Evolutionary conservation across 2,329 filamentous ascomycete genomes (phyloP).

Genomic region (Septoria linicola): DNA sequence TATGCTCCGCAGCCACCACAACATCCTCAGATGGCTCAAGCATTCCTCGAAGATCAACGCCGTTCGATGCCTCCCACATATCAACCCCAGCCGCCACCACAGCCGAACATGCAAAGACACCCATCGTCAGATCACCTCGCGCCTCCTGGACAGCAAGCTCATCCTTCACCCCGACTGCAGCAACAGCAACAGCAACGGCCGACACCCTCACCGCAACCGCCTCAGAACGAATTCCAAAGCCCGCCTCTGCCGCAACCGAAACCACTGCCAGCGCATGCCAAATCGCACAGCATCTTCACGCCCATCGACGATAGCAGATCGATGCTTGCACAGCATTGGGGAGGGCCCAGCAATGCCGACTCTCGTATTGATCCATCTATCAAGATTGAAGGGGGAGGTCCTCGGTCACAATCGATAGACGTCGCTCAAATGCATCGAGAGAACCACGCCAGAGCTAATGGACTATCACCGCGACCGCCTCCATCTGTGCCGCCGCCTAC

Average conservation of each 20-base stretch:
- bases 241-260: constrained; percentile 62
- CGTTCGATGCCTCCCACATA: constrained; percentile 72
- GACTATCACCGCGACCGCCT: constrained; percentile 57
- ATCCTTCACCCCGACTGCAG: constrained; percentile 31
- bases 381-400: constrained; percentile 44
- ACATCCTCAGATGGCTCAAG: constrained; percentile 58
- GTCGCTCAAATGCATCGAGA: constrained; percentile 56
- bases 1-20: constrained; percentile 33
- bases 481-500: constrained; percentile 33
- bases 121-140: constrained; percentile 31
- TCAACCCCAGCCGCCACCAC: constrained; percentile 55
- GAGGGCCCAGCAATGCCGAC: constrained; percentile 53
- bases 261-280: constrained; percentile 57
- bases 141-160: constrained; percentile 35
- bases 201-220: constrained; percentile 52
- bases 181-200: constrained; percentile 35
- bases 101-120: constrained; percentile 51
- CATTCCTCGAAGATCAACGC: constrained; percentile 74
- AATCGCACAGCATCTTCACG: constrained; percentile 92
- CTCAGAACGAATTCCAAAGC: constrained; percentile 52
- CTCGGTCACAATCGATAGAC: constrained; percentile 65
- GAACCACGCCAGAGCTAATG: constrained; percentile 40
- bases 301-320: constrained; percentile 93
- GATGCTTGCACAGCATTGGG: constrained; percentile 77
- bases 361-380: constrained; percentile 46